These are phyloP conservation scores for Cladosporium sp. DNA, from an alignment of 2,329 filamentous ascomycete species.

Conservation along the genomic window DNA sequence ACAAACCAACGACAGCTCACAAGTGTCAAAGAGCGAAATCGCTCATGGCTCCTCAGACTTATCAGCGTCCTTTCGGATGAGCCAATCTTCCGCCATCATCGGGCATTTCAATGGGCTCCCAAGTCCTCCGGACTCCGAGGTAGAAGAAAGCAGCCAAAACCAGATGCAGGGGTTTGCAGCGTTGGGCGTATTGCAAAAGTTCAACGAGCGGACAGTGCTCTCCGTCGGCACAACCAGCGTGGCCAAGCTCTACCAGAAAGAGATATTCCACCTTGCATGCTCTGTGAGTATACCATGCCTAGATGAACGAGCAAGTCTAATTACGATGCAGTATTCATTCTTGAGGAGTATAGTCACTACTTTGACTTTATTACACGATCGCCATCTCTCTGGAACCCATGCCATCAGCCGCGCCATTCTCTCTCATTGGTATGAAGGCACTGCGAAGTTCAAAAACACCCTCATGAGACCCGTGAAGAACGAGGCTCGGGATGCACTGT, in stretches of 20 bases:
- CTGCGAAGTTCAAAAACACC: constrained; percentile 45
- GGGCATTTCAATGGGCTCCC: not conserved
- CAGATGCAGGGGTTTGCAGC: not conserved
- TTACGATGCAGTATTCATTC: constrained; percentile 42
- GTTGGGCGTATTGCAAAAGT: constrained; percentile 22
- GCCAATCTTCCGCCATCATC: not conserved
- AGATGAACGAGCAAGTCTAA: not conserved
- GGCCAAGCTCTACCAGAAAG: constrained; percentile 20
- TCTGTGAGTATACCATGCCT: not conserved
- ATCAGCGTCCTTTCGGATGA: not conserved
- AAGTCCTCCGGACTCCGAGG: constrained; percentile 15
- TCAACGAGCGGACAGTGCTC: constrained; percentile 22
- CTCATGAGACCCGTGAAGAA: constrained; percentile 36
- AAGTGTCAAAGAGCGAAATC: not conserved
- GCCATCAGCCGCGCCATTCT: constrained; percentile 32
- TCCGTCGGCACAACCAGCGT: constrained; percentile 24
- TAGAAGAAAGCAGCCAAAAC: constrained; percentile 3
- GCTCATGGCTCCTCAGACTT: not conserved
- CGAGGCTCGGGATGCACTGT: constrained; percentile 42
- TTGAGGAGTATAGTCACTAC: constrained; percentile 53
- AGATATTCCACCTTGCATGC: constrained; percentile 14
- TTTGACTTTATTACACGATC: constrained; percentile 52
- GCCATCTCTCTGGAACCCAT: constrained; percentile 33
- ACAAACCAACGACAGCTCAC: not conserved
- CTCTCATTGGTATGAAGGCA: constrained; percentile 48